These are phyloP conservation scores for Westerdykella sp. DNA, from an alignment of 2,329 filamentous ascomycete genomes.

Conservation along the genomic window DNA sequence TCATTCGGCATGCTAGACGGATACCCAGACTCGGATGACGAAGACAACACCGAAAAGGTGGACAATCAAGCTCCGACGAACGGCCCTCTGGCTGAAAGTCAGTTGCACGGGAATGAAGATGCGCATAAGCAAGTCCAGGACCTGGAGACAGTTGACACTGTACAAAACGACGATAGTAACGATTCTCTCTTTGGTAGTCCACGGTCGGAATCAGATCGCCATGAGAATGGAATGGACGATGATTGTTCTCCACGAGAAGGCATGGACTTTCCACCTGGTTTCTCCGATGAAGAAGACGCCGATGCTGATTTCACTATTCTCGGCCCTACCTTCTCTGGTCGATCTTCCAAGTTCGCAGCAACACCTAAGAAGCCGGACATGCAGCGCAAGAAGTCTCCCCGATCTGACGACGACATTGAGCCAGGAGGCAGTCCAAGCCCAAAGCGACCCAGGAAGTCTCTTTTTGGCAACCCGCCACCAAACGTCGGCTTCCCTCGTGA, in stretches of 20 bases:
- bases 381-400: conserved; percentile 8
- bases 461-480: conserved; percentile 12
- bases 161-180: no score
- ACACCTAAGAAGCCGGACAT: not conserved
- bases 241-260: no score
- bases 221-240: no score
- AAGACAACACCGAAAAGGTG: not conserved
- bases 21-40: not conserved
- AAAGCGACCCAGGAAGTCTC: conserved; percentile 13
- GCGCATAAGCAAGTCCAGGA: no score
- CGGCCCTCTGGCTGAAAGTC: no score
- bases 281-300: conserved; percentile 11
- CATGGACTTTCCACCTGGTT: conserved; percentile 1
- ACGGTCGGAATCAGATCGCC: no score
- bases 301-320: conserved; percentile 8
- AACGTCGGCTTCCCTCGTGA: no score
- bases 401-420: conserved; percentile 1
- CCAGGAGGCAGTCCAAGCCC: not conserved
- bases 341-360: conserved; percentile 1
- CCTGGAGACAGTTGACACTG: no score
- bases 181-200: no score
- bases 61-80: no score
- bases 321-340: conserved; percentile 2
- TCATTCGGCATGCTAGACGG: not conserved
- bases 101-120: not conserved